phyloP scores from a whole-genome alignment of 176 grass and related monocot genomes.

The Zizania latifolia region DNA sequence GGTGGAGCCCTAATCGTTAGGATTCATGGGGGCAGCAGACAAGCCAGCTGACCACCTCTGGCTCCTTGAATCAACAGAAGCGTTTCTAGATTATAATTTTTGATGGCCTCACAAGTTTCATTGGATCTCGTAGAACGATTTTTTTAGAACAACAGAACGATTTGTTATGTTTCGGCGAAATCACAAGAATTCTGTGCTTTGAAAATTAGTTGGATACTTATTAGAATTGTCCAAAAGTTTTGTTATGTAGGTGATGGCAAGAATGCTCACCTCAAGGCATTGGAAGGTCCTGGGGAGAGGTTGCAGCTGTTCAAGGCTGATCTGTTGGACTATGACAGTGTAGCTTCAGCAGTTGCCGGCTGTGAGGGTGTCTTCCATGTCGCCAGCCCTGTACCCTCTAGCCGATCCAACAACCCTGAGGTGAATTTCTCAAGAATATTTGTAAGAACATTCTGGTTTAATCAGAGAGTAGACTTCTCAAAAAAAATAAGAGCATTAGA shows the following conservation, averaged over 20 bases:
- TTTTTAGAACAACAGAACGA: too few relatives aligned
- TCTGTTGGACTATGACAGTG: constrained; percentile 46
- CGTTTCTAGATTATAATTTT: background rate
- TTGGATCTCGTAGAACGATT: background rate
- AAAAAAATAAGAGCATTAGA: too few relatives aligned
- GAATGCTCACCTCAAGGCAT: constrained; percentile 53
- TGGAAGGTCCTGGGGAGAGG: constrained; percentile 46
- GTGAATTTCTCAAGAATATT: constrained; percentile 15
- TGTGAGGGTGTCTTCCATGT: constrained; percentile 78
- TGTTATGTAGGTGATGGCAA: constrained; percentile 48
- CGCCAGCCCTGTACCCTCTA: constrained; percentile 57
- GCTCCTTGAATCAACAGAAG: background rate
- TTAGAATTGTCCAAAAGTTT: background rate
- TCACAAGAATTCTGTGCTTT: background rate
- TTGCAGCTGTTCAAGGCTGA: constrained; percentile 63
- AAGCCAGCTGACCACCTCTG: background rate
- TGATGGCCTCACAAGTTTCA: background rate
- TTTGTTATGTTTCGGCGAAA: background rate
- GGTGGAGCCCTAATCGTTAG: background rate
- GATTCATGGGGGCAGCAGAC: too few relatives aligned
- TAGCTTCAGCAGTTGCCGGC: constrained; percentile 38
- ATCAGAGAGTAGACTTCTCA: too few relatives aligned
- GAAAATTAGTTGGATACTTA: background rate
- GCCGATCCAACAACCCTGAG: constrained; percentile 57
- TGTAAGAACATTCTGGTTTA: too few relatives aligned